A percentile compares a stretch with the other conserved stretches of the same genome.
Conservation (phyloP, 2,329 filamentous ascomycete species). For the Phoma sp. region DNA sequence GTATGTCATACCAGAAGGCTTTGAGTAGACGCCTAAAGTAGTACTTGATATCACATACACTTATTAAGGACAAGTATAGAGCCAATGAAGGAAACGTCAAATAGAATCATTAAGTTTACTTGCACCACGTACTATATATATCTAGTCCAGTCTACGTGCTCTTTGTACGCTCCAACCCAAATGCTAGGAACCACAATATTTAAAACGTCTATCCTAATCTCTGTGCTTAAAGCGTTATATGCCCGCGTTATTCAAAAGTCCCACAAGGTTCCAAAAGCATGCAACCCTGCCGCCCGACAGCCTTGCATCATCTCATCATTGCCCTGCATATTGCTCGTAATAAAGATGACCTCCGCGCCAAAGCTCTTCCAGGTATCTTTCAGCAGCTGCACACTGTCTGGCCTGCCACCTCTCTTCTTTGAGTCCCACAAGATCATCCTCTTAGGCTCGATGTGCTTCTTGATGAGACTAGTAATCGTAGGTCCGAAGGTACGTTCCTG, state of each 20-base stretch:
- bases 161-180: not conserved
- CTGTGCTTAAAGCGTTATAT: no score
- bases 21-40: slow-evolving; percentile 50
- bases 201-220: not conserved
- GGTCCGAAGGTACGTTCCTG: slow-evolving; percentile 47
- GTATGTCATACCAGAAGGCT: slow-evolving; percentile 53
- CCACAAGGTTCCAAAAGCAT: slow-evolving; percentile 47
- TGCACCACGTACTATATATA: not conserved
- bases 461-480: slow-evolving; percentile 42
- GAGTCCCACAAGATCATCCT: slow-evolving; percentile 49
- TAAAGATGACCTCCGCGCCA: slow-evolving; percentile 47
- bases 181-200: not conserved
- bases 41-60: slow-evolving; percentile 46
- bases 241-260: slow-evolving; percentile 39
- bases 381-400: slow-evolving; percentile 43
- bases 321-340: slow-evolving; percentile 45
- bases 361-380: slow-evolving; percentile 45
- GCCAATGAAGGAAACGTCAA: not conserved
- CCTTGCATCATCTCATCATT: slow-evolving; percentile 51
- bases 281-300: slow-evolving; percentile 39
- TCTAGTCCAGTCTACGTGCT: slow-evolving; percentile 5
- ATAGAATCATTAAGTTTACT: not conserved
- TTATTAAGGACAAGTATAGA: slow-evolving; percentile 39
- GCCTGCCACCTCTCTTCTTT: slow-evolving; percentile 45
- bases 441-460: slow-evolving; percentile 44